Base-by-base conservation (phyloP, 2,329 filamentous ascomycete genomes). In the Aspergillus pseudonomiae region DNA sequence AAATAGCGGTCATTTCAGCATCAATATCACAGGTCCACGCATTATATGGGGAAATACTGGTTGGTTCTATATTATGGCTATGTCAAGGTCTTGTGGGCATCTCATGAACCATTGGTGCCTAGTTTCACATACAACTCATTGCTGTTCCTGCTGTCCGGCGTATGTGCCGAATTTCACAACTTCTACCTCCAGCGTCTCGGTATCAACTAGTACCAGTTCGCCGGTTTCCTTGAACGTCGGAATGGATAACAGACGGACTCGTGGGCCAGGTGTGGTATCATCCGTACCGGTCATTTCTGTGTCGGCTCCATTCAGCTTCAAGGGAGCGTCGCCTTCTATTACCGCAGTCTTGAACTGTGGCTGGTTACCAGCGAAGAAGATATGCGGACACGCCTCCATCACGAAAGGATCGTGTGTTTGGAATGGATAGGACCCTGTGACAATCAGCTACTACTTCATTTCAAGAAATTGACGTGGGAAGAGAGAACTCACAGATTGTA, bases 351-450 rank as follows among this genome's bases (percentile, higher is more conserved):
- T 89, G 76, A 96, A 96, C 59, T 84, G 83, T 3, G 92, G 89
- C 77, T 97, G 93, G 70, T 91, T 93, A 19, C 94, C 94, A 1
- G 91, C 90, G 75, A 99, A 92, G 80, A 93, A 98, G 36, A 99
- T 83, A 73, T 99, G 94, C 2, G 95, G 95, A 66, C 92, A 96
- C 21, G 88, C 82, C 67, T 89, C 87, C 71, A 99, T 84, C 50
- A 98, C 90, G 73, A 98, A 96, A 0, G 92, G 93, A 74, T 99
- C 96, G 57, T 93, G 87, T 21, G 95, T 91, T 78, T 98, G 94
- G 79, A 97, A 99, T 0, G 95, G 95, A 74, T 98, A 99, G 74
- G 91, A 94, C 92, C 92, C 92, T 94, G 64, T 19, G 26, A 32
- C 2, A 45, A 53, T 26, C 3, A 39, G 32, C 74, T 62, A 70